phyloP scores from a whole-genome alignment of 805 yeast genomes.

The Sungouiella thailandica region DNA sequence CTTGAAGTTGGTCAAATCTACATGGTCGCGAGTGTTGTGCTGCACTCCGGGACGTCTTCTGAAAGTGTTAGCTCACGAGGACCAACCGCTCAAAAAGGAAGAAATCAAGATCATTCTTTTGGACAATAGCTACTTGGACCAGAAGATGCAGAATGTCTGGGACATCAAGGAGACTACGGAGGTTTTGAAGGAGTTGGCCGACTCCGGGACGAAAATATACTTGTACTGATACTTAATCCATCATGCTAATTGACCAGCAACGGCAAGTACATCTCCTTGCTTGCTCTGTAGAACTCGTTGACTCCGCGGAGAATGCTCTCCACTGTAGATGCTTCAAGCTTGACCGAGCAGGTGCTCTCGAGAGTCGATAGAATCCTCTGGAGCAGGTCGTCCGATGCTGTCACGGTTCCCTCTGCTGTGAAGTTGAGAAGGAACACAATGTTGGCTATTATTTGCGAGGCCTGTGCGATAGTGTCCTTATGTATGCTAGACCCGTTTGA shows the following conservation, averaged over 20 bases:
- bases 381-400: background rate
- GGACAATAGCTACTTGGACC: slow-evolving; percentile 58
- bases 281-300: slow-evolving; percentile 25
- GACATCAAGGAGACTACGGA: slow-evolving; percentile 46
- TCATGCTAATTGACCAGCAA: slow-evolving; percentile 15
- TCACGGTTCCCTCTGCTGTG: slow-evolving; percentile 3
- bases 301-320: slow-evolving; percentile 18
- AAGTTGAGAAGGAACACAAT: slow-evolving; percentile 19
- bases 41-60: slow-evolving; percentile 60
- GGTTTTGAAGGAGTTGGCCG: slow-evolving; percentile 37
- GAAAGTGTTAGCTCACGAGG: slow-evolving; percentile 43
- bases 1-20: slow-evolving; percentile 37
- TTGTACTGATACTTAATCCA: slow-evolving; percentile 48
- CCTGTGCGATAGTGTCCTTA: background rate
- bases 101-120: slow-evolving; percentile 52
- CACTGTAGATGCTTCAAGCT: slow-evolving; percentile 11
- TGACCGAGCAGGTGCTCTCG: slow-evolving; percentile 2
- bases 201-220: slow-evolving; percentile 45
- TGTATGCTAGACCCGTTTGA: background rate
- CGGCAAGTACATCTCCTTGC: slow-evolving; percentile 18
- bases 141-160: slow-evolving; percentile 56
- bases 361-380: background rate
- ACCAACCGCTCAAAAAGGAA: slow-evolving; percentile 31
- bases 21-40: slow-evolving; percentile 48
- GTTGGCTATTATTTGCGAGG: slow-evolving; percentile 19